Evolutionary conservation across 371 early-diverging fungal genomes (phyloP).

Genomic region (Mortierella sp.): DNA sequence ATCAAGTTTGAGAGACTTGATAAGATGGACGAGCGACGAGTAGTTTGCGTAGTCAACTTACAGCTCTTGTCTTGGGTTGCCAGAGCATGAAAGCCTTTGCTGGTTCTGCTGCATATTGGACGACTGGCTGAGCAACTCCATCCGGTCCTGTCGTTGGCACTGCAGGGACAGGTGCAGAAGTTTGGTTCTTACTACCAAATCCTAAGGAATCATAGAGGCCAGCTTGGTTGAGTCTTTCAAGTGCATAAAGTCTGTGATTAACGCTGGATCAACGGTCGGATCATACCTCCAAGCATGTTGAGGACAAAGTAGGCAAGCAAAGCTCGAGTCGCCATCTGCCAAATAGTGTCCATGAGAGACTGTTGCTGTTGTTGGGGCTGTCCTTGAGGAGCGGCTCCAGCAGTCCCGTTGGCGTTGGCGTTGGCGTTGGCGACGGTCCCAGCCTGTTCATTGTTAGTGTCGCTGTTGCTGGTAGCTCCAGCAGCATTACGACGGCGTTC

Average conservation of each 20-base stretch:
- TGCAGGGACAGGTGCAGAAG: too few species aligned
- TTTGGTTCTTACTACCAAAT: too few species aligned
- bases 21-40: too few species aligned
- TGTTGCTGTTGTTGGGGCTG: constrained; percentile 25
- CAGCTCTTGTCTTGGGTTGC: constrained; percentile 30
- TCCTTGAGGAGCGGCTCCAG: constrained; percentile 5
- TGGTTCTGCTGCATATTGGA: constrained; percentile 5
- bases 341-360: constrained; percentile 15
- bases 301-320: constrained; percentile 33
- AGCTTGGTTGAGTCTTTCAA: too few species aligned
- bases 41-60: too few species aligned
- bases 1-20: too few species aligned
- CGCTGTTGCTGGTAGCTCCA: too few species aligned
- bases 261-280: background rate
- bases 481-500: constrained; percentile 36
- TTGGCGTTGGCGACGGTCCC: too few species aligned
- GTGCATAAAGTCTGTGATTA: too few species aligned
- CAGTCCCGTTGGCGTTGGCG: too few species aligned
- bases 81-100: constrained; percentile 34
- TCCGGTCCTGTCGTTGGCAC: constrained; percentile 13
- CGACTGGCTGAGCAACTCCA: constrained; percentile 4
- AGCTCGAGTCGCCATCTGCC: constrained; percentile 41
- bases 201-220: too few species aligned
- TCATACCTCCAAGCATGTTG: constrained; percentile 29
- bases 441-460: too few species aligned